These are phyloP conservation scores for Argentina anserina DNA, from an alignment of 306 rosid species.

Conservation along the genomic window DNA sequence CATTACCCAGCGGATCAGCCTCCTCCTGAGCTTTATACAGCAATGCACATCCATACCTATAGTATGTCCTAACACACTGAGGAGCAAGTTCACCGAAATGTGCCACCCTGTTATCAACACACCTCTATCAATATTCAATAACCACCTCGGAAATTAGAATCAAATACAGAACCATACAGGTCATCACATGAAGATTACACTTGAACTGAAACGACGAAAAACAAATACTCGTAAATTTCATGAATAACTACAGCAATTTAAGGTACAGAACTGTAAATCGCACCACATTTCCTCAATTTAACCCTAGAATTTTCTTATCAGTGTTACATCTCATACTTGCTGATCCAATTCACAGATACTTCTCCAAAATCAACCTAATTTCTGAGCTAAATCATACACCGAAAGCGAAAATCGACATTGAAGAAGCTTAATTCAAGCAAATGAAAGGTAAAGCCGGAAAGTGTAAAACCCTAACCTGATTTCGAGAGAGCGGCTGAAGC, in stretches of 20 bases:
- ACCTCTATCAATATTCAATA: constrained; percentile 18
- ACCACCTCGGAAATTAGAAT: neutral
- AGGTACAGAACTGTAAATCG: neutral
- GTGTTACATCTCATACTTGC: neutral
- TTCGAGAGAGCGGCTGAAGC: constrained; percentile 90
- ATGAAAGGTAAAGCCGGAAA: neutral
- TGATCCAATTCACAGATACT: neutral
- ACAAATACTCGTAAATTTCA: neutral
- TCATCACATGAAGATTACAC: neutral
- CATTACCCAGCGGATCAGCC: constrained; percentile 80
- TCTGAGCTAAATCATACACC: neutral
- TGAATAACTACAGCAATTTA: neutral
- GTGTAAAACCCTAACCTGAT: constrained; percentile 62
- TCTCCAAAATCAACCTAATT: neutral
- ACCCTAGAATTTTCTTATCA: neutral
- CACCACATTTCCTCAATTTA: neutral
- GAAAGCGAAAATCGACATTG: neutral
- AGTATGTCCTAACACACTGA: constrained; percentile 77
- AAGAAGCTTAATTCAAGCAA: neutral
- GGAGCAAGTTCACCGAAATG: constrained; percentile 87
- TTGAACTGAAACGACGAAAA: neutral
- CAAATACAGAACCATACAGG: neutral
- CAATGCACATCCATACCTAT: constrained; percentile 82
- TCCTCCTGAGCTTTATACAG: constrained; percentile 94
- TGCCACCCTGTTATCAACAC: constrained; percentile 49